Base-by-base conservation (phyloP, 768 basidiomycete genomes). In the Mycena albidolilacea region DNA sequence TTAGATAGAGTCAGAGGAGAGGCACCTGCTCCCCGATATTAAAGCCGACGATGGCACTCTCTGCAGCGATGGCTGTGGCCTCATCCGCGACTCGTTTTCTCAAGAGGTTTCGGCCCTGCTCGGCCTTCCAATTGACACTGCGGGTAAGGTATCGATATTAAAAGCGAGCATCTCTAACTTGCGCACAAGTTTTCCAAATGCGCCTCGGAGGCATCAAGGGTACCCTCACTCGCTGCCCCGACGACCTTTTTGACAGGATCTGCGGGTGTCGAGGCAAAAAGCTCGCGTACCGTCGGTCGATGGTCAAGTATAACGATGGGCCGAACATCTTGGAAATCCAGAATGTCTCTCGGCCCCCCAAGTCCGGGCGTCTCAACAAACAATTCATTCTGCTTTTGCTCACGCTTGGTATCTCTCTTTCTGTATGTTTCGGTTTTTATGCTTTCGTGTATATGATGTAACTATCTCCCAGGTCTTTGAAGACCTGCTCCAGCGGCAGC, bases 1-100 rank as follows among this genome's bases (percentile, higher is more conserved):
- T 46, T 30, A 78, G 78, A 68, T 80, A 14, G 38, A 52, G 43
- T 58, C 38, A 0, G 70, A 70, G 39, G 55, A 76, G 7, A 55
- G 72, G 23, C 46, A 71, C 10, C 19, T 60, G 35, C 50, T 78
- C 12, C 46, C 41, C 3, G 79, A 80, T 23, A 52, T 75, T 8
- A 41, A 11, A 14, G 78, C 76, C 12, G 69, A 57, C 23, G 79
- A 80, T 23, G 75, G 73, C 1, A 72, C 76, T 4, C 63, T 73
- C 21, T 73, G 68, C n/a, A 79, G 76, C 44, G 79, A 80, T 62
- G 79, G 79, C 14, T 77, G 75, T 41, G 78, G 79, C 0, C 59
- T 78, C 14, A 80, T 80, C 43, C 71, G 75, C 5, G 75, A 73
- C 19, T 77, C 77, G 2, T 73, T 69, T 35, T 71, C 77, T 12